A percentile compares a stretch with the other conserved stretches of the same genome.
phyloP scores from a whole-genome alignment of 192 early-diverging fungal genomes.

The Allomyces macrogynus region DNA sequence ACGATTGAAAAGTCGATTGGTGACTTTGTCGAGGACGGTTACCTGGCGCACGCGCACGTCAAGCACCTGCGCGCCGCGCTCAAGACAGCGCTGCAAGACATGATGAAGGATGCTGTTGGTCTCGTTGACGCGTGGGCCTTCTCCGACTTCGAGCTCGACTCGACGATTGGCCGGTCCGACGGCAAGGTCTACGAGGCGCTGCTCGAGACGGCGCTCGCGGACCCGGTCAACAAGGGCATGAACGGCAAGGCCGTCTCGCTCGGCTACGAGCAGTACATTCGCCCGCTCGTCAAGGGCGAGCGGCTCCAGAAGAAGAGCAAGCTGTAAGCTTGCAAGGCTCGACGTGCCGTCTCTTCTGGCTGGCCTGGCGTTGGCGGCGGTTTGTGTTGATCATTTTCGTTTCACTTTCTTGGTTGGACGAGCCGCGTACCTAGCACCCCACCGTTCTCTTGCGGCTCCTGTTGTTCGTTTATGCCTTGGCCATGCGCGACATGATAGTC shows the following conservation, averaged over 20 bases:
- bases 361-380: too few species aligned
- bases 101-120: slow-evolving; percentile 54
- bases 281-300: background rate
- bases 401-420: too few species aligned
- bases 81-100: slow-evolving; percentile 30
- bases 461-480: too few species aligned
- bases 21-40: slow-evolving; percentile 38
- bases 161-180: slow-evolving; percentile 52
- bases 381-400: too few species aligned
- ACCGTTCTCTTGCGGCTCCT: too few species aligned
- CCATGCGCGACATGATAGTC: too few species aligned
- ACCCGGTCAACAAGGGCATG: slow-evolving; percentile 43
- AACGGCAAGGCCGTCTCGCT: background rate
- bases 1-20: slow-evolving; percentile 34
- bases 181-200: slow-evolving; percentile 63
- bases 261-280: background rate
- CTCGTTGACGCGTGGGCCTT: slow-evolving; percentile 63
- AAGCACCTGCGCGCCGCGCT: slow-evolving; percentile 25
- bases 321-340: background rate
- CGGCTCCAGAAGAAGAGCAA: background rate
- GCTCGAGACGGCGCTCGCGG: slow-evolving; percentile 47
- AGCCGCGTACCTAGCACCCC: too few species aligned
- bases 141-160: slow-evolving; percentile 54
- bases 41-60: slow-evolving; percentile 26
- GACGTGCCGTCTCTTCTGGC: too few species aligned